Percentiles rank a stretch among this genome's conserved stretches.
phyloP scores from a whole-genome alignment of 495 filamentous ascomycete species.

The Hyaloscypha hepaticicola region DNA sequence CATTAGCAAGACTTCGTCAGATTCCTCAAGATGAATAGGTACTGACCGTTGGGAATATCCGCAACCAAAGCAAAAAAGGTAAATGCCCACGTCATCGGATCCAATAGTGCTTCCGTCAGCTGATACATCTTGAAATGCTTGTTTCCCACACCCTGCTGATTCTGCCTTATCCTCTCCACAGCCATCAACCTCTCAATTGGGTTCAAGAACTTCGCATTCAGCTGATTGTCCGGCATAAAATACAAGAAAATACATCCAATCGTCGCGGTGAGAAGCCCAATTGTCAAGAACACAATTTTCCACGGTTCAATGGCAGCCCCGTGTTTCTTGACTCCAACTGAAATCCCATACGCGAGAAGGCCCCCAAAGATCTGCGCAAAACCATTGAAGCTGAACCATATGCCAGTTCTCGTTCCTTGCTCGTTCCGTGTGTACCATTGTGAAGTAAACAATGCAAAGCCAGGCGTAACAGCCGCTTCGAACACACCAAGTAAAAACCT shows the following conservation, averaged over 20 bases:
- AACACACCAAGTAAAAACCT: slow-evolving; percentile 64
- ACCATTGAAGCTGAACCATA: slow-evolving; percentile 45
- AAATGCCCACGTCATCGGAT: slow-evolving; percentile 61
- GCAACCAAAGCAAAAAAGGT: slow-evolving; percentile 50
- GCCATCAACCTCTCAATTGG: slow-evolving; percentile 58
- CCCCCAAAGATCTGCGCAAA: slow-evolving; percentile 50
- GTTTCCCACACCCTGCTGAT: slow-evolving; percentile 67
- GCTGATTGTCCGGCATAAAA: slow-evolving; percentile 63
- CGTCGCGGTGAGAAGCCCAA: slow-evolving; percentile 53
- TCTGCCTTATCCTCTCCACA: slow-evolving; percentile 59
- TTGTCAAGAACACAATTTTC: slow-evolving; percentile 52
- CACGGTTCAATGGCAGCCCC: slow-evolving; percentile 41
- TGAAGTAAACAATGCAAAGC: slow-evolving; percentile 62
- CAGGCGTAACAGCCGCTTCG: slow-evolving; percentile 63
- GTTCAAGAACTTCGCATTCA: slow-evolving; percentile 58
- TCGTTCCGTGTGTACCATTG: slow-evolving; percentile 65
- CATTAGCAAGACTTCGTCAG: not conserved
- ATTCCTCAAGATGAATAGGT: slow-evolving; percentile 38
- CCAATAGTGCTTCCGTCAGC: slow-evolving; percentile 53
- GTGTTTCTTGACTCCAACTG: slow-evolving; percentile 41
- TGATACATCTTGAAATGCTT: slow-evolving; percentile 61
- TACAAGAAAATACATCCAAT: slow-evolving; percentile 59
- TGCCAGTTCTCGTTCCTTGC: slow-evolving; percentile 48
- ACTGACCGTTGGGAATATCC: slow-evolving; percentile 49
- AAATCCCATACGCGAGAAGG: slow-evolving; percentile 57